Base-by-base conservation (phyloP, 345 rosid genomes). In the Bruguiera gymnorhiza region DNA sequence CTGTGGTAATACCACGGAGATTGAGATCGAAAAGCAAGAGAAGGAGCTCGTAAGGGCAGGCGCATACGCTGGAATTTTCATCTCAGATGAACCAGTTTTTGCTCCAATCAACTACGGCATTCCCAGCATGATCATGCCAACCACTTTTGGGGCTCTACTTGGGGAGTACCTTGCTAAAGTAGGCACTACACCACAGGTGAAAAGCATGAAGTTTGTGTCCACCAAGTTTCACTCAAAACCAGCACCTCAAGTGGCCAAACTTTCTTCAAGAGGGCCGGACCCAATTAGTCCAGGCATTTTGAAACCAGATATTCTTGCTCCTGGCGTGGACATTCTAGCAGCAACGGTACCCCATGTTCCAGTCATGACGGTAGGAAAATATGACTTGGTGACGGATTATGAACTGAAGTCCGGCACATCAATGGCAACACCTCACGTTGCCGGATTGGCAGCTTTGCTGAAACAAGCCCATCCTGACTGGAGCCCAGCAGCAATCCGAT, bases 251-350 rank as follows among this genome's bases (percentile, higher is more conserved):
- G 83, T 88, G 64, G 88, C 89, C 9, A n/a, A 21, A 20, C 85
- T 86, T 76, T 88, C 95, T 21, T 88, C 91, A 19, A 79, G 89
- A 75, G 94, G 94, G 29, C 94, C 84, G 10, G 84, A 83, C 21
- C 82, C 78, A 5, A 54, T 83, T 20, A 85, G 8, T 46, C 87
- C 85, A 2, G 30, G 70, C 20, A 61, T 73, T 67, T 76, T 84
- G n/a, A 84, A 84, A 59, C 87, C 85, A 5, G 85, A 84, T 50
- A 68, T 82, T 63, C 24, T 84, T 13, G 87, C 87, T 62, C 87
- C 87, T 0, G 85, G 85, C 6, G 79, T 72, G 20, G 27, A n/a
- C 58, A 54, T 54, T 54, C 58, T 54, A 8, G 58, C 58, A 8
- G 58, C 58, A 11, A 54, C 27, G 2, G 15, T 54, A 8, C 58